Base-by-base conservation (phyloP, 495 filamentous ascomycete species). In the Penicillium cataractarum region DNA sequence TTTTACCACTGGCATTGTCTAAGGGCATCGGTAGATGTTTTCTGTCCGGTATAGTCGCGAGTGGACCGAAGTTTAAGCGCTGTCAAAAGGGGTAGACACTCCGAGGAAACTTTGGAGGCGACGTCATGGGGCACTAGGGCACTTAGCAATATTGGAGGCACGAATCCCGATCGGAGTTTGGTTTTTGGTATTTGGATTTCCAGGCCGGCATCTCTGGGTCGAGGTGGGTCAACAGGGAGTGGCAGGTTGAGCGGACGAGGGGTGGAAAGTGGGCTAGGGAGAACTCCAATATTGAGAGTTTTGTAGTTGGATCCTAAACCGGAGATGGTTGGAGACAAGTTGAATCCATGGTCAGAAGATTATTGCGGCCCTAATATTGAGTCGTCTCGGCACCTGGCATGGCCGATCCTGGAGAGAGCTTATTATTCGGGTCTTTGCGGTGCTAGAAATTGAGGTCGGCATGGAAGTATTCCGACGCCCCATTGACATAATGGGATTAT, bases 41-140 rank as follows among this genome's bases (percentile, higher is more conserved):
- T 32, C 48, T 42, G 52, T 35, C 54, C 31, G 32, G 29, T 46
- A 48, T 65, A 65, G 62, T 62, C 65, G 61, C 65, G 60, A 50
- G 60, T 60, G 44, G 58, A 58, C 60, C 40, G 19, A 64, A 67
- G 58, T 60, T 40, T 63, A 70, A 62, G 57, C 56, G 64, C 64
- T 64, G 61, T 66, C 60, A 62, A 62, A 67, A 61, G 40, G 60
- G 65, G 61, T 58, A 67, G 58, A 40, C 31, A 19, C 8, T n/a
- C 51, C 50, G 62, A 60, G 31, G 10, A 50, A 22, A 15, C 32
- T 58, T 56, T 22, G 55, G 22, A 60, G 6, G 22, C 31, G 57
- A 67, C 65, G 65, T 67, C 65, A 67, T 67, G 33, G 17, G 32
- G 32, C 32, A 52, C 24, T 67, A 27, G 17, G 32, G 32, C 32